Conservation (phyloP, 2,329 filamentous ascomycete genomes). For the Coleophoma cylindrospora region DNA sequence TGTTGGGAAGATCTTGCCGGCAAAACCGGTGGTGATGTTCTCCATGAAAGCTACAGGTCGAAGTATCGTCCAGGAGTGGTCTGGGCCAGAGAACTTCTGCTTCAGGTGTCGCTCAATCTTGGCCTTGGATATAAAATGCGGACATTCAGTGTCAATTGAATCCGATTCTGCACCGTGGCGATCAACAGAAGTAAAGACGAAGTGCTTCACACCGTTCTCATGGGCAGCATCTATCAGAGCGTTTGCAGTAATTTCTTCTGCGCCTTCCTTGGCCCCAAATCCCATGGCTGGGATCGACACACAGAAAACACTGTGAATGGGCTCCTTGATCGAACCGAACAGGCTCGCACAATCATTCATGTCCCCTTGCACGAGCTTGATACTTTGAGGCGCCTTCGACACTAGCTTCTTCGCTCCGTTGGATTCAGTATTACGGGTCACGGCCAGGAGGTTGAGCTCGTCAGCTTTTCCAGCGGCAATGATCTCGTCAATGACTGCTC, state of each 20-base stretch:
- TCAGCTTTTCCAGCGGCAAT: slow-evolving; percentile 20
- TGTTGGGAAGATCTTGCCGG: slow-evolving; percentile 20
- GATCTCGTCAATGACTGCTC: slow-evolving; percentile 36
- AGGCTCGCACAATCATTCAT: slow-evolving; percentile 44
- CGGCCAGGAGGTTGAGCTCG: slow-evolving; percentile 46
- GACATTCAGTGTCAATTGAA: slow-evolving; percentile 40
- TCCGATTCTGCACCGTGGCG: slow-evolving; percentile 41
- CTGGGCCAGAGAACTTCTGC: slow-evolving; percentile 27
- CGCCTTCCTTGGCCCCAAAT: slow-evolving; percentile 11
- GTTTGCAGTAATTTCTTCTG: slow-evolving; percentile 43
- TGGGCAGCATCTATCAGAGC: slow-evolving; percentile 44
- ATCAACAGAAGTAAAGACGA: slow-evolving; percentile 54
- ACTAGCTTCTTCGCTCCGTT: slow-evolving; percentile 41
- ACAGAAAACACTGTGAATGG: slow-evolving; percentile 57
- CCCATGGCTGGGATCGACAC: slow-evolving; percentile 33
- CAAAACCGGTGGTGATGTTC: slow-evolving; percentile 24
- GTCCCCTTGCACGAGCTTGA: slow-evolving; percentile 51
- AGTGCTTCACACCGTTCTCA: slow-evolving; percentile 43
- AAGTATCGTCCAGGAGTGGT: slow-evolving; percentile 49
- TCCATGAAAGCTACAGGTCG: slow-evolving; percentile 53
- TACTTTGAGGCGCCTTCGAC: slow-evolving; percentile 35
- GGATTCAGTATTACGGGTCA: slow-evolving; percentile 49
- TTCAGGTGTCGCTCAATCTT: slow-evolving; percentile 51
- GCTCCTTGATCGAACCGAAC: slow-evolving; percentile 32
- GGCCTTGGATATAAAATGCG: slow-evolving; percentile 50